Conservation (phyloP, 192 early-diverging fungal genomes). For the Irineochytrium annulatum region DNA sequence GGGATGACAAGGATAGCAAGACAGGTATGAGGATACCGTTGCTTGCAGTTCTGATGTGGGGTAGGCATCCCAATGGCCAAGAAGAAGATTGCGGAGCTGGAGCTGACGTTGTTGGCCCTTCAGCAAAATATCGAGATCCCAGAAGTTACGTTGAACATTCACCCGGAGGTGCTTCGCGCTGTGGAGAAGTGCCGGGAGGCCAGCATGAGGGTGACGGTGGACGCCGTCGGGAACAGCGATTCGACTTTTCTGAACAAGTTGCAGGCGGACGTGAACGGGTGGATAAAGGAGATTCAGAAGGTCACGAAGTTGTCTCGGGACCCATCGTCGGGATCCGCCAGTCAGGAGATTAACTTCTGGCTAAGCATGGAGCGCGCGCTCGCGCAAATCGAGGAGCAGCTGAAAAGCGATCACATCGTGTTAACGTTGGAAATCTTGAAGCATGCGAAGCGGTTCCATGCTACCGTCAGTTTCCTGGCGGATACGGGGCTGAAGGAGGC, state of each 20-base stretch:
- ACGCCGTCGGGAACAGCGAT: constrained; percentile 73
- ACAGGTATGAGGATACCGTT: constrained; percentile 49
- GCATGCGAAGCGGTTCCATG: constrained; percentile 96
- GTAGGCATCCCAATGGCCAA: constrained; percentile 87
- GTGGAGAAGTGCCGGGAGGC: constrained; percentile 59
- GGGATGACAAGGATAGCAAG: constrained; percentile 64
- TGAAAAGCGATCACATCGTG: constrained; percentile 78
- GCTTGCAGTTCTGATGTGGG: not conserved
- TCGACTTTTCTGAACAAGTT: constrained; percentile 89
- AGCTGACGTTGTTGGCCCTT: constrained; percentile 86
- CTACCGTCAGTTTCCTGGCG: constrained; percentile 93
- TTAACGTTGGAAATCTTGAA: constrained; percentile 92
- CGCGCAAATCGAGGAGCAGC: constrained; percentile 88
- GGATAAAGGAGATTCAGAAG: constrained; percentile 99
- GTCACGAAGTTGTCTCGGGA: constrained; percentile 94
- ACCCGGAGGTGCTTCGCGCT: constrained; percentile 68
- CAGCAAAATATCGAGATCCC: constrained; percentile 99
- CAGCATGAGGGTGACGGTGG: constrained; percentile 63
- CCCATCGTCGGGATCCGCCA: constrained; percentile 83
- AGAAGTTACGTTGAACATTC: constrained; percentile 78
- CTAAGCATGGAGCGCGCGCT: constrained; percentile 92
- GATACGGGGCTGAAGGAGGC: constrained; percentile 98
- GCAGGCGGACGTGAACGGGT: constrained; percentile 92
- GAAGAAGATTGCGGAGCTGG: constrained; percentile 98
- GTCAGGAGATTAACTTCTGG: constrained; percentile 99